Evolutionary conservation across 2,329 filamentous ascomycete species (phyloP), one percentile per base, ranked within the genome.

Genomic region (Cladosporium phlei): DNA sequence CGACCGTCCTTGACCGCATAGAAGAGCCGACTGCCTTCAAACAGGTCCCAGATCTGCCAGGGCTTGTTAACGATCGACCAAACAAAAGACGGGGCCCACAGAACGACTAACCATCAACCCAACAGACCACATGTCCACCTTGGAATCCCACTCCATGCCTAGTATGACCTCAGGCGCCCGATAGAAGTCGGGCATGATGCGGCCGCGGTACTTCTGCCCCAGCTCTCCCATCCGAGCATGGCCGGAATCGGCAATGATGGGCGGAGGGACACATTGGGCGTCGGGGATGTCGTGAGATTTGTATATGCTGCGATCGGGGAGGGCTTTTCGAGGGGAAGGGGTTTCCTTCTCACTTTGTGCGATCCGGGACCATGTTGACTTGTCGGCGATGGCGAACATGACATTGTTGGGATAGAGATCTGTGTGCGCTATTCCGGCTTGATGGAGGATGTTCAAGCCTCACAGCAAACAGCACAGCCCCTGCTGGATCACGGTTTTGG

Each of bases 121-220:
- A 20, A 56, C 7, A 16, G 40, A 39, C 54, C 54, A 56, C 22
- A 55, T 54, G 33, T 55, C 54, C 12, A 51, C 42, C 35, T 50
- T 29, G 11, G 3, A 32, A 21, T 51, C 40, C 52, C 54, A 56
- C 19, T 43, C 17, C 47, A 52, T 48, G 5, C 38, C 51, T 14
- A 46, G 16, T 14, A 56, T 43, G 1, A 56, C 27, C 39, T 56
- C 53, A 9, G 48, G 42, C 11, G 52, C 50, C 14, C 53, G 50
- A 38, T 45, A 53, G 2, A 44, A n/a, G 1, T 19, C 46, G 46
- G 54, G 52, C 38, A 39, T 39, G 32, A 51, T 37, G 39, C 52
- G 47, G 6, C 49, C 51, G 14, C 27, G 25, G 2, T 46, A 34
- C n/a, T n/a, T n/a, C n/a, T n/a, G n/a, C n/a, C n/a, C n/a, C n/a